Percentiles rank a stretch among this genome's conserved stretches.
Conservation (phyloP, 2,329 filamentous ascomycete species). For the Stagonosporopsis cucurbitacearum region DNA sequence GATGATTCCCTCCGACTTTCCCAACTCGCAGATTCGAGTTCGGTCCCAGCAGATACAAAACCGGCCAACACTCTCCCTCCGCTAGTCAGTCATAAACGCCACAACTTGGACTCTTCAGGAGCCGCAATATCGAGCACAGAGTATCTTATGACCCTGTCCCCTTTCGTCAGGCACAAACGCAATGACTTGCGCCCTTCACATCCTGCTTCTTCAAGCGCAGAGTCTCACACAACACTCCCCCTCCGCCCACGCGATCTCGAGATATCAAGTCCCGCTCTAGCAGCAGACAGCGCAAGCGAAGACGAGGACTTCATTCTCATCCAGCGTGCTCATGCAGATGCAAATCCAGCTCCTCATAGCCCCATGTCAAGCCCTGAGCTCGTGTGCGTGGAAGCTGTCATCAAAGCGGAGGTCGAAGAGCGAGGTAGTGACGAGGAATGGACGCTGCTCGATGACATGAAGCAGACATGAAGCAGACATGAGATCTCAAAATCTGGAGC, state of each 20-base stretch:
- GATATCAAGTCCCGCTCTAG: not conserved
- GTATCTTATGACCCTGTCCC: too few species aligned
- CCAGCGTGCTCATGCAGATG: not conserved
- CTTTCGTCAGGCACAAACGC: too few species aligned
- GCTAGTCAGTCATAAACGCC: too few species aligned
- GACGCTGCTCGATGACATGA: not conserved
- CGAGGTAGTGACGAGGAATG: not conserved
- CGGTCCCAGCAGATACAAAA: not conserved
- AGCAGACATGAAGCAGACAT: too few species aligned
- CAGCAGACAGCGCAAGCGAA: conserved; percentile 3
- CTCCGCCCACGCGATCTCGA: not conserved
- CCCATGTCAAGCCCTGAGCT: conserved; percentile 16
- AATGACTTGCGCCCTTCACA: too few species aligned
- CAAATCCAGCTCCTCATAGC: not conserved
- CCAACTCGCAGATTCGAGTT: not conserved
- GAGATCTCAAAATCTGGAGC: too few species aligned
- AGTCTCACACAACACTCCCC: not conserved
- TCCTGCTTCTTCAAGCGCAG: too few species aligned
- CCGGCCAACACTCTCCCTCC: not conserved
- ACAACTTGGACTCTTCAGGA: too few species aligned
- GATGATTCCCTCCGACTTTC: not conserved
- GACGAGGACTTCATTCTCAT: conserved; percentile 12
- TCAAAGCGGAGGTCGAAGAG: not conserved
- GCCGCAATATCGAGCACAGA: too few species aligned
- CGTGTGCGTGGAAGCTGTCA: not conserved